Conservation (phyloP, 1,139 yeast species). For the Debaryomycetaceae sp. region DNA sequence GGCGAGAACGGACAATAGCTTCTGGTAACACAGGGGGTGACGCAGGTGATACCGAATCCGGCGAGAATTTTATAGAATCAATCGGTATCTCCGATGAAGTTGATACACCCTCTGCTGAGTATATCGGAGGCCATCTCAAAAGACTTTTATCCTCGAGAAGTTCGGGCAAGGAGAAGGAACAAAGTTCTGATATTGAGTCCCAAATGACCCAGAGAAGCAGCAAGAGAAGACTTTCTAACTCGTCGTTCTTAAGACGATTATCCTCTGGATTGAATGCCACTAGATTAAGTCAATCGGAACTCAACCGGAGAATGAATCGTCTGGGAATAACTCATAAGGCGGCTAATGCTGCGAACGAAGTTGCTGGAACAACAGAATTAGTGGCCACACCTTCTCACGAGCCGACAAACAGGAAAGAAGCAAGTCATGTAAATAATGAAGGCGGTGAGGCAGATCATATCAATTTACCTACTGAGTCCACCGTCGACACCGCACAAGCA, state of each 20-base stretch:
- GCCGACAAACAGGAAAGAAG: background rate
- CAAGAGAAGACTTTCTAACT: background rate
- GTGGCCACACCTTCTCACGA: background rate
- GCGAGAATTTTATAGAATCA: constrained; percentile 5
- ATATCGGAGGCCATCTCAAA: constrained; percentile 25
- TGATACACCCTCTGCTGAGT: constrained; percentile 19
- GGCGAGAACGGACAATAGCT: constrained; percentile 57
- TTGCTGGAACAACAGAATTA: constrained; percentile 13
- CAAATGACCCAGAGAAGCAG: background rate
- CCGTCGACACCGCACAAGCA: no score
- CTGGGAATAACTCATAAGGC: constrained; percentile 16
- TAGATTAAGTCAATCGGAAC: constrained; percentile 9
- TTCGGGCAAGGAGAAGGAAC: background rate
- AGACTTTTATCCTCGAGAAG: constrained; percentile 16
- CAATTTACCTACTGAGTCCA: no score
- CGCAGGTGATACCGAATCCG: constrained; percentile 4
- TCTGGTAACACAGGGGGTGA: constrained; percentile 16
- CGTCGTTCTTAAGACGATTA: constrained; percentile 1
- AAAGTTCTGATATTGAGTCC: background rate
- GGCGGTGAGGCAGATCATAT: no score
- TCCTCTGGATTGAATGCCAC: background rate
- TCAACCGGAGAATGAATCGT: constrained; percentile 11
- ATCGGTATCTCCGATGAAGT: constrained; percentile 3
- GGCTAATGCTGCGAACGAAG: constrained; percentile 15
- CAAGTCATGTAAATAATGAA: no score